Percentiles rank a stretch among this genome's conserved stretches.
Evolutionary conservation across 805 yeast species (phyloP).

Genomic region (Ogataea pilisensis): DNA sequence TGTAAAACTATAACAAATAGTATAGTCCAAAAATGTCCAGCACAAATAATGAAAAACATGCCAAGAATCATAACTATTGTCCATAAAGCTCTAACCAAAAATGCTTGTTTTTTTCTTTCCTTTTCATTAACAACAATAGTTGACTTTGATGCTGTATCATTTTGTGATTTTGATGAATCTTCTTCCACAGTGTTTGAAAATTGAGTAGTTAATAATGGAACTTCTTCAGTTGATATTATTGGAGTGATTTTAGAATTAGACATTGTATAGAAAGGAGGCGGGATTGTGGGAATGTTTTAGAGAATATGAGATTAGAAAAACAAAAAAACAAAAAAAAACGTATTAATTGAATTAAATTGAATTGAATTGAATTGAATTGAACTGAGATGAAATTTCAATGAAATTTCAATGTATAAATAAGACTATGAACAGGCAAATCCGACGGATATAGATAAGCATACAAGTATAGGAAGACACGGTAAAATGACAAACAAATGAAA

Average conservation of each 20-base stretch:
- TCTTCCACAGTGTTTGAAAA: neutral
- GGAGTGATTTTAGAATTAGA: neutral
- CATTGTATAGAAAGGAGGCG: neutral
- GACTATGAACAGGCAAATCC: too few species aligned
- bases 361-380: too few species aligned
- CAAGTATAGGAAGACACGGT: too few species aligned
- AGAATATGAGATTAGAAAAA: too few species aligned
- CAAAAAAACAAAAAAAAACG: too few species aligned
- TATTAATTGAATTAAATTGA: too few species aligned
- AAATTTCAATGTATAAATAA: too few species aligned
- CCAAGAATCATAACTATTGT: slow-evolving; percentile 83
- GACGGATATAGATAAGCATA: too few species aligned
- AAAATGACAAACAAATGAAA: too few species aligned
- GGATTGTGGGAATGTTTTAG: too few species aligned
- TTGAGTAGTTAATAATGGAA: neutral
- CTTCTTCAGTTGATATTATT: neutral
- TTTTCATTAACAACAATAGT: slow-evolving; percentile 34
- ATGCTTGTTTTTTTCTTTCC: slow-evolving; percentile 75
- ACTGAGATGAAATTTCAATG: too few species aligned
- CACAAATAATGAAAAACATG: slow-evolving; percentile 63
- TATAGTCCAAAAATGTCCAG: slow-evolving; percentile 85
- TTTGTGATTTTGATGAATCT: slow-evolving; percentile 1
- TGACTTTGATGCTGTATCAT: slow-evolving; percentile 1
- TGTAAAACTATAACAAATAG: slow-evolving; percentile 69
- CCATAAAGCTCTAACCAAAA: slow-evolving; percentile 87